Base-by-base conservation (phyloP, 768 basidiomycete species). In the Suillus luteus region DNA sequence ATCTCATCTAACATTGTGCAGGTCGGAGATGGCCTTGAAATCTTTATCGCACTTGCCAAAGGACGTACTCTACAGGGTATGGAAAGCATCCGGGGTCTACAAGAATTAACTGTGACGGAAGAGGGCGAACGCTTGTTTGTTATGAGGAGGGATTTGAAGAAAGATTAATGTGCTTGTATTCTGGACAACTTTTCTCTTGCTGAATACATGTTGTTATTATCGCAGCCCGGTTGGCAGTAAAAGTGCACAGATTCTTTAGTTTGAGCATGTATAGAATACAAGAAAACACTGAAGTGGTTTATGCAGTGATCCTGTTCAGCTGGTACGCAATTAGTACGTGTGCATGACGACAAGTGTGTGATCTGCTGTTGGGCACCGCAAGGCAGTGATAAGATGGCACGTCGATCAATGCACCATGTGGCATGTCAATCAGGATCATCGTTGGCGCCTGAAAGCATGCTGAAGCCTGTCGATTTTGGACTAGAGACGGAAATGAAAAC, bases 11-110 rank as follows among this genome's bases (percentile, higher is more conserved):
- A 49, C 51, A 41, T 62, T 55, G 44, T 27, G 41, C 48, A 93
- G 92, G 96, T 99, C 66, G 96, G 96, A 51, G 96, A 99, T 75
- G 94, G 93, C 4, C 84, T 99, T 41, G 95, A 99, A 74, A 92
- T 96, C 66, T 96, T 90, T 71, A 83, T 98, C 62, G 89, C 93
- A 52, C 82, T 96, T 51, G 86, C 92, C 40, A 86, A 83, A 71
- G 90, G 83, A 48, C 86, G 87, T 37, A 80, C 81, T 38, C 69
- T 86, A 60, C 85, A 88, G 65, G 86, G 83, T 3, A 73, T 91
- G 62, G 85, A 85, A 68, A 79, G 73, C 51, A 66, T 88, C 37
- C 78, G 78, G 19, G 87, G 87, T 31, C 70, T 85, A 35, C 84
- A 87, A 71, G 93, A 94, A 75, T 70, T 92, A 68, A 84, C 86